A percentile compares a stretch with the other conserved stretches of the same genome.
Conservation (phyloP, 306 rosid species). For the Morella rubra region DNA sequence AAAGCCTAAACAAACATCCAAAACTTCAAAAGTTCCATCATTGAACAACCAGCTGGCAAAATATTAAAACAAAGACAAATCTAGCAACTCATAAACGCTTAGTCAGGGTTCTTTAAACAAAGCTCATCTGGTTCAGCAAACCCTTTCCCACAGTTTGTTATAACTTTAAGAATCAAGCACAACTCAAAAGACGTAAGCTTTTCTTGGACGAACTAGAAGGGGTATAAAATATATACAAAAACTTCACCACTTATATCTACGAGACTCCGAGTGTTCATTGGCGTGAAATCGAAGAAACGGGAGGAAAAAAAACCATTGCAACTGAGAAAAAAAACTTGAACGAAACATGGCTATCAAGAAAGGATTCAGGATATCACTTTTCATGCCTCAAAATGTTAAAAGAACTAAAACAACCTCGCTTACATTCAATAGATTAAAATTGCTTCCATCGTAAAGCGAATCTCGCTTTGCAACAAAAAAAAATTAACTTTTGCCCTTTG, state of each 20-base stretch:
- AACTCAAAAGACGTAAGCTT: conserved; percentile 23
- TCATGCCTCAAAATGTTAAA: background rate
- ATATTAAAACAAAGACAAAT: conserved; percentile 19
- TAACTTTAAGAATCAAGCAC: conserved; percentile 35
- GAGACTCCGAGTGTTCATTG: background rate
- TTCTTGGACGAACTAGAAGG: conserved; percentile 16
- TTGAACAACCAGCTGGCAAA: conserved; percentile 24
- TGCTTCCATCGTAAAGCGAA: background rate
- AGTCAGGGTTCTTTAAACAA: conserved; percentile 19
- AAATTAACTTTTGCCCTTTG: background rate
- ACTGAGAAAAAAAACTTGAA: background rate
- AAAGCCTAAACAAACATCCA: conserved; percentile 15
- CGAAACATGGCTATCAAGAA: conserved; percentile 1
- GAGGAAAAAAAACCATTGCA: background rate
- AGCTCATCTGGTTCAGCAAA: conserved; percentile 30
- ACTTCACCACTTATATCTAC: background rate
- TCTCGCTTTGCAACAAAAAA: background rate
- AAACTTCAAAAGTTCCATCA: conserved; percentile 26
- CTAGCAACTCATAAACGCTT: conserved; percentile 15
- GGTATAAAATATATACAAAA: background rate
- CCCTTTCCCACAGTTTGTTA: conserved; percentile 32
- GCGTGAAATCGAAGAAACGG: background rate
- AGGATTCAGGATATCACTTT: conserved; percentile 30
- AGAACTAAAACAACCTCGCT: background rate
- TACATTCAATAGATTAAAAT: conserved; percentile 12